Evolutionary conservation across 1,284 basidiomycete genomes (phyloP).

Genomic region (Nidula niveotomentosa): DNA sequence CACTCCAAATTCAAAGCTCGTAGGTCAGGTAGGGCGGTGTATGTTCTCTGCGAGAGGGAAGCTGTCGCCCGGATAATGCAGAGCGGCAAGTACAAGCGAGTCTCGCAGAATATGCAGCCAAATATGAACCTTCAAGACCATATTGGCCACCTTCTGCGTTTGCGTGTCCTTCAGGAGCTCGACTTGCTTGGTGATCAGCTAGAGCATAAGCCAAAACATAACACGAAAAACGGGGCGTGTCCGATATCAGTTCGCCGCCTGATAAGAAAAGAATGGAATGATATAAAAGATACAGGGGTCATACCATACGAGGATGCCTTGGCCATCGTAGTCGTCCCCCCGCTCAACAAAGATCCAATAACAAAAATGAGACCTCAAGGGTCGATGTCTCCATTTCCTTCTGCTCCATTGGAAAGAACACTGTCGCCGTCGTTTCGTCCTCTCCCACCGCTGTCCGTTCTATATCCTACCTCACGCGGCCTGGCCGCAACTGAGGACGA

Average conservation of each 20-base stretch:
- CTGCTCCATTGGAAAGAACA: constrained; percentile 16
- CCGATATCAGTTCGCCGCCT: constrained; percentile 52
- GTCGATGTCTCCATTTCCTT: constrained; percentile 39
- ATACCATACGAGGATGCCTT: constrained; percentile 53
- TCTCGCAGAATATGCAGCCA: constrained; percentile 43
- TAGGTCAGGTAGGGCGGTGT: constrained; percentile 41
- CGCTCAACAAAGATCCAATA: constrained; percentile 52
- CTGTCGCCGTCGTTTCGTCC: constrained; percentile 5
- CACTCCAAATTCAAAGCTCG: constrained; percentile 57
- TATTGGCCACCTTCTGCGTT: constrained; percentile 54
- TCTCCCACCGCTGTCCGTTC: constrained; percentile 32
- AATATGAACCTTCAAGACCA: not conserved
- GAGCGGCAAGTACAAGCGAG: constrained; percentile 30
- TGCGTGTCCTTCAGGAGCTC: constrained; percentile 74
- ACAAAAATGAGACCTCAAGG: constrained; percentile 45
- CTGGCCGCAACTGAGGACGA: constrained; percentile 12
- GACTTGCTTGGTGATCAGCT: constrained; percentile 51
- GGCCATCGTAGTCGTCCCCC: constrained; percentile 70
- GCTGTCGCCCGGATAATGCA: constrained; percentile 33
- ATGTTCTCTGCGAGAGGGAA: constrained; percentile 58
- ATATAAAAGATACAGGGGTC: constrained; percentile 42
- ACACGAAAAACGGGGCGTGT: constrained; percentile 14
- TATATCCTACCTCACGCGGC: constrained; percentile 28
- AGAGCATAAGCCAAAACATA: constrained; percentile 16
- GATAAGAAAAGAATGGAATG: constrained; percentile 56